phyloP scores from a whole-genome alignment of 495 filamentous ascomycete genomes.

The Annulohypoxylon stygium region DNA sequence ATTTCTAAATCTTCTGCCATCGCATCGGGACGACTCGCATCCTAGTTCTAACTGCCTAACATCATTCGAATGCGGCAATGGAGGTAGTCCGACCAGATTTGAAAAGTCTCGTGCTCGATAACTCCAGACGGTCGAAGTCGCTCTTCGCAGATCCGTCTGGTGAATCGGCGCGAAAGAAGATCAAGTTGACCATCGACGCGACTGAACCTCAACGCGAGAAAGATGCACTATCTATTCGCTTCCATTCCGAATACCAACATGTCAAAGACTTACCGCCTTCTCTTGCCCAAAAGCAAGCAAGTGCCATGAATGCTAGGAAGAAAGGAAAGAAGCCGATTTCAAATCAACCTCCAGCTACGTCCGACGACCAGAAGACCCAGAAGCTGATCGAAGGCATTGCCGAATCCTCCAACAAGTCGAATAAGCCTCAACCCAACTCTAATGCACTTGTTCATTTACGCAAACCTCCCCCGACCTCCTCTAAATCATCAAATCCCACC shows the following conservation, averaged over 20 bases:
- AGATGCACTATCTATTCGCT: conserved; percentile 59
- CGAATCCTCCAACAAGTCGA: conserved; percentile 51
- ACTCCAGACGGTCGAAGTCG: conserved; percentile 57
- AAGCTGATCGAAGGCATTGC: conserved; percentile 79
- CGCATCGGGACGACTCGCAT: neutral
- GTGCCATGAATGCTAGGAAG: conserved; percentile 55
- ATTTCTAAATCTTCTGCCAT: neutral
- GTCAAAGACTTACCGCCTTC: conserved; percentile 85
- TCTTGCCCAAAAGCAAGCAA: conserved; percentile 85
- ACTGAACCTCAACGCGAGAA: conserved; percentile 56
- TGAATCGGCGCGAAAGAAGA: conserved; percentile 55
- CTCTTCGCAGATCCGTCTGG: conserved; percentile 53
- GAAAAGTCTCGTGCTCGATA: conserved; percentile 55
- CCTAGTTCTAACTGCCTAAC: neutral
- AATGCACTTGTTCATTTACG: conserved; percentile 71
- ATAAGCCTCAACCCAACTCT: conserved; percentile 60
- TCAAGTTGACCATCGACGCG: conserved; percentile 57
- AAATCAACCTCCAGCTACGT: conserved; percentile 57
- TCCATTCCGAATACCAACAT: conserved; percentile 80
- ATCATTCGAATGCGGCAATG: conserved; percentile 33
- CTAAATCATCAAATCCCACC: conserved; percentile 31
- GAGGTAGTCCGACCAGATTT: conserved; percentile 49
- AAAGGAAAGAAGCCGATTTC: conserved; percentile 64
- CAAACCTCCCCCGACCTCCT: conserved; percentile 31
- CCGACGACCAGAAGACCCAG: conserved; percentile 69